Percentiles rank a stretch among this genome's conserved stretches.
These are phyloP conservation scores for Pleurotus giganteus DNA, from an alignment of 768 basidiomycete species.

Conservation along the genomic window DNA sequence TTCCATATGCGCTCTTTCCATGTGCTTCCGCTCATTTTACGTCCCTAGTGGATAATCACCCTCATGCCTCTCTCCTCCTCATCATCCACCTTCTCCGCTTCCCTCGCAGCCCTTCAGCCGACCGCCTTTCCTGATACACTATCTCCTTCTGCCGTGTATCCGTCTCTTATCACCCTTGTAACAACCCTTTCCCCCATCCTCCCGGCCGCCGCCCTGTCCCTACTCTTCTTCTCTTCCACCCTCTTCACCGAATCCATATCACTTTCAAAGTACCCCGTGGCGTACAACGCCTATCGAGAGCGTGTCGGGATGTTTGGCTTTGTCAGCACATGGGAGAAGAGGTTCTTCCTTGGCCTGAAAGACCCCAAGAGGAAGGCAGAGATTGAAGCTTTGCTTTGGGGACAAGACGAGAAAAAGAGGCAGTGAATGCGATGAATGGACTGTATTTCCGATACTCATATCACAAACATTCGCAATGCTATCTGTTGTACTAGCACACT, in stretches of 20 bases:
- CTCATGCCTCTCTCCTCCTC: constrained; percentile 60
- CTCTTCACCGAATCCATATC: constrained; percentile 81
- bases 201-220: constrained; percentile 61
- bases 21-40: background rate
- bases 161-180: constrained; percentile 7
- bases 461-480: background rate
- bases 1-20: background rate
- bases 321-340: constrained; percentile 28
- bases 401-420: constrained; percentile 16
- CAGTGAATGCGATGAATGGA: constrained; percentile 1
- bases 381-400: constrained; percentile 25
- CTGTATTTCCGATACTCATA: no score
- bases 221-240: constrained; percentile 78
- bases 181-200: constrained; percentile 25
- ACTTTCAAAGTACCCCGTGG: constrained; percentile 63
- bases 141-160: constrained; percentile 14
- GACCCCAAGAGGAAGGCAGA: constrained; percentile 18
- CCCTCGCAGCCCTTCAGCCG: constrained; percentile 12
- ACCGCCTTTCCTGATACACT: constrained; percentile 10
- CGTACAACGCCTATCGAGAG: constrained; percentile 68
- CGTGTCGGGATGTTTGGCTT: constrained; percentile 82
- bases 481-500: background rate
- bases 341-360: constrained; percentile 14
- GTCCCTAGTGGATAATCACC: constrained; percentile 54
- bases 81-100: constrained; percentile 22